Base-by-base conservation (phyloP, 2,329 filamentous ascomycete genomes). In the Capronia epimyces region DNA sequence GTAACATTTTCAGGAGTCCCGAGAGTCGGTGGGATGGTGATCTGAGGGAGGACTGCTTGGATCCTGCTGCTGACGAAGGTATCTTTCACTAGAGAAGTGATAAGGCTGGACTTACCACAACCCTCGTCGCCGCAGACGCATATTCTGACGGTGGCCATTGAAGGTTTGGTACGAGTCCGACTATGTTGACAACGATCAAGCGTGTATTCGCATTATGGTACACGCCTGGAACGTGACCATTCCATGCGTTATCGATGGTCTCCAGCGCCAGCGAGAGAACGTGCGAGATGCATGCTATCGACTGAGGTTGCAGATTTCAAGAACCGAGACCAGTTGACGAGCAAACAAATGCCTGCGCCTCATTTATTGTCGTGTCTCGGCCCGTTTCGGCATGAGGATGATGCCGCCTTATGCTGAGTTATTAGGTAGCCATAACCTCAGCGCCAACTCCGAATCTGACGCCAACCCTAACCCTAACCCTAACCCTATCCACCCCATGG, bases 81-180 rank as follows among this genome's bases (percentile, higher is more conserved):
- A 67, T 96, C 91, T 67, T 97, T 97, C 67, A 98, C 91, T 32
- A 98, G 83, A 50, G 89, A 94, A 49, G 90, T 93, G 66, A 95
- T 94, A 68, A 95, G 78, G 69, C 87, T 93, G 53, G 87, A 93
- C 73, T 95, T 95, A 63, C 89, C 89, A n/a, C 87, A 89, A 63
- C 87, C 87, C 72, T 97, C 91, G 69, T 98, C 93, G 65, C 93
- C 93, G 73, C 90, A 96, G 52, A 97, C 88, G 69, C 89, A 95
- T 65, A 97, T 90, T 59, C 93, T 87, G 55, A 97, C 91, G 34
- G 56, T 55, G 24, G 56, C 53, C 56, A 58, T 58, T 43, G 42
- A 18, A 34, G 15, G 37, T 10, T 20, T 24, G 8, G 13, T n/a
- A 21, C 36, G 22, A 15, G 37, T 18, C 16, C 20, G 20, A 18